Evolutionary conservation across 495 filamentous ascomycete genomes (phyloP).

Genomic region (Cercophora newfieldiana): DNA sequence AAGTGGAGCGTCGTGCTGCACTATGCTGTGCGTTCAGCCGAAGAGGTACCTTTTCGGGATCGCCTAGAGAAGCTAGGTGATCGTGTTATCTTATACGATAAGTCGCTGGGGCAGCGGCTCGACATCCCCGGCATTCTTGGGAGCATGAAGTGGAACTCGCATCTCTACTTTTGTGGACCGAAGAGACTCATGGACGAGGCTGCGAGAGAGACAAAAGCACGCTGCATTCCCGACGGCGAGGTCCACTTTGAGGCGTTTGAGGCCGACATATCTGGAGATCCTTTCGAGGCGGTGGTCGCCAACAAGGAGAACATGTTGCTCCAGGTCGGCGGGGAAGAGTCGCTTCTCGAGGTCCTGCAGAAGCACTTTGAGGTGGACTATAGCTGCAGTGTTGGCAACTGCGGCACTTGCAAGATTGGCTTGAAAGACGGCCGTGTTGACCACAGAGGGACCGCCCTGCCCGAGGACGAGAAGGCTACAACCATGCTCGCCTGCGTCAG

Average conservation of each 20-base stretch:
- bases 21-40: slow-evolving; percentile 48
- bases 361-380: slow-evolving; percentile 46
- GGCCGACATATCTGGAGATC: slow-evolving; percentile 52
- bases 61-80: slow-evolving; percentile 38
- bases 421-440: slow-evolving; percentile 52
- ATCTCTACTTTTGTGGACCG: slow-evolving; percentile 58
- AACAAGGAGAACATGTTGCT: slow-evolving; percentile 32
- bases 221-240: slow-evolving; percentile 43
- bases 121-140: slow-evolving; percentile 44
- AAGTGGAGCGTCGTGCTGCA: slow-evolving; percentile 49
- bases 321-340: slow-evolving; percentile 44
- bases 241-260: slow-evolving; percentile 59
- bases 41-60: slow-evolving; percentile 49
- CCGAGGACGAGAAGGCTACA: slow-evolving; percentile 43
- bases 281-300: slow-evolving; percentile 53
- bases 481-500: slow-evolving; percentile 52
- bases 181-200: slow-evolving; percentile 51
- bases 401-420: slow-evolving; percentile 56
- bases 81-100: slow-evolving; percentile 47
- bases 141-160: slow-evolving; percentile 45
- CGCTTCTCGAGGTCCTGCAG: slow-evolving; percentile 44
- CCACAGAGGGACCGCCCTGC: slow-evolving; percentile 52
- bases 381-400: slow-evolving; percentile 60
- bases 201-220: slow-evolving; percentile 31
- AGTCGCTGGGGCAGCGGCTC: slow-evolving; percentile 46